Conservation (phyloP, 179 eudicot genomes). For the Carnegiea gigantea region DNA sequence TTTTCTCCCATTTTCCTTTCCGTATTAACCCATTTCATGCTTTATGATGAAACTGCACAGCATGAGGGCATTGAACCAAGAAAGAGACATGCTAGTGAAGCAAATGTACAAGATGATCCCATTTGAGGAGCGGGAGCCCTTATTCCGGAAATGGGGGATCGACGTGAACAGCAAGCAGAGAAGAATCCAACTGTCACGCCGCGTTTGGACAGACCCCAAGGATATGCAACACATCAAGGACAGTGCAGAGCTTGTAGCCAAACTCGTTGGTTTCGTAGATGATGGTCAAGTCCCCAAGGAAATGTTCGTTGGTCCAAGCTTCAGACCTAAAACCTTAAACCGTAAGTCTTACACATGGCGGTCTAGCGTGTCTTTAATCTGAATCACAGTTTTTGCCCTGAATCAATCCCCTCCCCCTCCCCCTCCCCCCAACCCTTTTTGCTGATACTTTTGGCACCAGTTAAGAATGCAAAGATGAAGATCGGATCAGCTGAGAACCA, state of each 20-base stretch:
- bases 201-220: conserved; percentile 61
- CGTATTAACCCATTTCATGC: not conserved
- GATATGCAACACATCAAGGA: conserved; percentile 63
- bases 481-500: not conserved
- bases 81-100: conserved; percentile 66
- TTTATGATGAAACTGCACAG: conserved; percentile 35
- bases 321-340: conserved; percentile 43
- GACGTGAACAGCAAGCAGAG: conserved; percentile 62
- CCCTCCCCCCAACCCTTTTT: not conserved
- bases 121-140: conserved; percentile 47
- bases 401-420: no score
- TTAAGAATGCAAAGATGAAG: not conserved
- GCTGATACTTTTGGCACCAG: not conserved
- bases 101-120: conserved; percentile 57
- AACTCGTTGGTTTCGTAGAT: conserved; percentile 58
- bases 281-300: conserved; percentile 60
- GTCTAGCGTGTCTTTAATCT: conserved; percentile 38
- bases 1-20: not conserved
- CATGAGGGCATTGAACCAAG: conserved; percentile 56
- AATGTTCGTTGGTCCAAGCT: conserved; percentile 70
- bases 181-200: conserved; percentile 48
- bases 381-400: not conserved
- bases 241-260: conserved; percentile 71
- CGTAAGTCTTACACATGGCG: conserved; percentile 56
- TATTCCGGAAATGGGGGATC: conserved; percentile 70